Base-by-base conservation (phyloP, 257 asterid genomes). In the Solanum paucissectum region DNA sequence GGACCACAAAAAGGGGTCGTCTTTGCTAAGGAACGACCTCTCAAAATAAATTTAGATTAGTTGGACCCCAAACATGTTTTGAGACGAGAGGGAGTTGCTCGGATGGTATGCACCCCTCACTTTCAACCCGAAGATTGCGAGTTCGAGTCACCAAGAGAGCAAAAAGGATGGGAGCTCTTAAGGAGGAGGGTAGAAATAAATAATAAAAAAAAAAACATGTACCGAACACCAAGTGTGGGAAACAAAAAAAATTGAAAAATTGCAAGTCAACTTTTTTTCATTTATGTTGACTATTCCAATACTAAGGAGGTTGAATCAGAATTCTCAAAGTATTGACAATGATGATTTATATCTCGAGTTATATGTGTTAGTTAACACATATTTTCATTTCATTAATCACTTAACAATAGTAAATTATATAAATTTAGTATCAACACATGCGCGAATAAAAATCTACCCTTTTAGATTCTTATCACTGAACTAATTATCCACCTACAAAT, bases 1-100 rank as follows among this genome's bases (percentile, higher is more conserved):
- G 8, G 5, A 4, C 1, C 13, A 5, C 12, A 29, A 25, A 12
- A 10, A 25, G 2, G 1, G 6, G 0, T n/a, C 2, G 2, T 0
- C 4, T 64, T 64, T 64, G 4, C 29, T n/a, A 64, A 25, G 3
- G 0, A 64, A 27, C 0, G 0, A n/a, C 0, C 4, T 62, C 7
- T 2, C 7, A n/a, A 62, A 5, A 18, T 2, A 9, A 64, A 64
- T n/a, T 10, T 18, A 10, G 13, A n/a, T 64, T 11, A 62, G 0
- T 62, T 25, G 3, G 1, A 2, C 3, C 2, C 6, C 4, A 64
- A 64, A n/a, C 9, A 5, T 10, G 9, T 52, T 29, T 29, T 29
- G 32, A 29, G 32, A 29, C 2, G 32, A 29, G 32, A 2, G 32
- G 32, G 32, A 29, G 32, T 29, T 29, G 32, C 32, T 29, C 32